Percentiles rank a stretch among this genome's conserved stretches.
Evolutionary conservation across 202 grass and related monocot species (phyloP).

Genomic region (Thinopyrum obtusiflorum): DNA sequence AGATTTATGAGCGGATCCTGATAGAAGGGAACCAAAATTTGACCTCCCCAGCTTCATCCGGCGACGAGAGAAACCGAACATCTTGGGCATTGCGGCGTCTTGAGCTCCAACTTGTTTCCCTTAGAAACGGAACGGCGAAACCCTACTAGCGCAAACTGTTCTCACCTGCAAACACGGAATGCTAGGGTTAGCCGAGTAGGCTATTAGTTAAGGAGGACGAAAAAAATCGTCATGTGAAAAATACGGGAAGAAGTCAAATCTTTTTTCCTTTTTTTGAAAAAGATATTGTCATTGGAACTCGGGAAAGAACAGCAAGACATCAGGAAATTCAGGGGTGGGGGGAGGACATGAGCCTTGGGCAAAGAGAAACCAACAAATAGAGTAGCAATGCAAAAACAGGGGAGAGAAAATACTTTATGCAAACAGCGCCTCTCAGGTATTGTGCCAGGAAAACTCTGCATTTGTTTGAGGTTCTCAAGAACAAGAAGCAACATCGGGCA

Average conservation of each 20-base stretch:
- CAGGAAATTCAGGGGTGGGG: slow-evolving; percentile 19
- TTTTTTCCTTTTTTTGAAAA: slow-evolving; percentile 8
- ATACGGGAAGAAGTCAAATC: slow-evolving; percentile 21
- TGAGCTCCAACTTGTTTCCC: not conserved
- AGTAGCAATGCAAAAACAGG: not conserved
- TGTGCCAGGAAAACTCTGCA: not conserved
- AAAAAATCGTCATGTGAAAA: slow-evolving; percentile 19
- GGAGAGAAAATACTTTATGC: not conserved
- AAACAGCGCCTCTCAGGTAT: not conserved
- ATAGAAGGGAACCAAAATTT: slow-evolving; percentile 10
- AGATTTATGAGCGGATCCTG: not conserved
- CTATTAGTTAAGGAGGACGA: slow-evolving; percentile 4
- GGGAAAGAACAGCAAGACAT: slow-evolving; percentile 47
- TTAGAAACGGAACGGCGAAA: not conserved
- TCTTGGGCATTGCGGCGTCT: slow-evolving; percentile 69
- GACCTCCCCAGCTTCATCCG: slow-evolving; percentile 90
- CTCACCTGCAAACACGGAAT: slow-evolving; percentile 37
- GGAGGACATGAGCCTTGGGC: slow-evolving; percentile 7
- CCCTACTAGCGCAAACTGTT: not conserved
- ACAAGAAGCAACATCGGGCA: not conserved
- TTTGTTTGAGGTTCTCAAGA: slow-evolving; percentile 38
- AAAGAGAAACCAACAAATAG: slow-evolving; percentile 10
- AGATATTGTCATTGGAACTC: slow-evolving; percentile 30
- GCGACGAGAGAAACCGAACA: slow-evolving; percentile 90
- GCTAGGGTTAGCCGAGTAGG: slow-evolving; percentile 31